Conservation (phyloP, 23 red algal species). For the Pyropia yezoensis region DNA sequence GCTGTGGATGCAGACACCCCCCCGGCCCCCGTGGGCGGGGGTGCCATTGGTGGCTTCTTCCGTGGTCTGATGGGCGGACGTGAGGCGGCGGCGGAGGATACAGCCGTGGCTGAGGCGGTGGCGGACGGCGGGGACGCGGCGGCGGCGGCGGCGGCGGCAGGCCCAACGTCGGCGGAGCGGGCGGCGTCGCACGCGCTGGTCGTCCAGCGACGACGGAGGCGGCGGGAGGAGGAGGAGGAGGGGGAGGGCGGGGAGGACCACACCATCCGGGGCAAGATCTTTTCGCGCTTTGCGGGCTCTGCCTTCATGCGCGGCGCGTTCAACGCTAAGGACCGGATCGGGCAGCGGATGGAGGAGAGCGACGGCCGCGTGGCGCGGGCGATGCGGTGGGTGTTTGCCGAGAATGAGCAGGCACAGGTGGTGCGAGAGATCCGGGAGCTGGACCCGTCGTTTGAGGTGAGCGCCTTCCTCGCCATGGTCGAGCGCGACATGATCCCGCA, state of each 20-base stretch:
- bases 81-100: constrained; percentile 71
- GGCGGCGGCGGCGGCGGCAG: constrained; percentile 25
- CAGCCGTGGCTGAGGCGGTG: constrained; percentile 61
- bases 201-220: too few species aligned
- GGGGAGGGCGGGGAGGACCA: constrained; percentile 27
- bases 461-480: constrained; percentile 69
- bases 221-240: constrained; percentile 1
- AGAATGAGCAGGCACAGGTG: constrained; percentile 96
- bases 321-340: constrained; percentile 84
- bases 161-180: constrained; percentile 28
- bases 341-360: constrained; percentile 84
- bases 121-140: constrained; percentile 45
- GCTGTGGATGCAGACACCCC: too few species aligned
- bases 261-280: constrained; percentile 74
- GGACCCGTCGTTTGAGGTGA: constrained; percentile 68
- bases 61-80: constrained; percentile 77
- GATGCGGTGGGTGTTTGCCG: constrained; percentile 81
- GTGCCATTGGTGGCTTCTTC: constrained; percentile 75
- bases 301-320: constrained; percentile 87
- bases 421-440: constrained; percentile 82
- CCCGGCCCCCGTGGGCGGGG: neutral
- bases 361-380: constrained; percentile 81
- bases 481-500: constrained; percentile 57
- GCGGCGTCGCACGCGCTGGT: constrained; percentile 5
- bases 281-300: constrained; percentile 81